Evolutionary conservation across 768 basidiomycete genomes (phyloP).

Genomic region (button mushroom (Agaricus bisporus)): DNA sequence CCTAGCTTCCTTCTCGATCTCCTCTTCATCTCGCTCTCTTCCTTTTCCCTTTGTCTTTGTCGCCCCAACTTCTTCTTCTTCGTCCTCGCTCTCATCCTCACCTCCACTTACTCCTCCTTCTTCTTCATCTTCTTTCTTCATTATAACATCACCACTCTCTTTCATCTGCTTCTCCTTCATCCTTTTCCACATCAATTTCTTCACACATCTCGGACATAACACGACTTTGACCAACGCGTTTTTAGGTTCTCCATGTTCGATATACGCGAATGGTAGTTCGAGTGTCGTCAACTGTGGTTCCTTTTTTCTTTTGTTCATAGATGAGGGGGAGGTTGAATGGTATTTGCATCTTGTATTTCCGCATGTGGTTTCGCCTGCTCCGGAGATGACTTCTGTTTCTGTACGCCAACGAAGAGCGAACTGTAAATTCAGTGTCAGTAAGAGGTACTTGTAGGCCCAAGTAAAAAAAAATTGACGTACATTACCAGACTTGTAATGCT

Average conservation of each 20-base stretch:
- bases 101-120: slow-evolving; percentile 3
- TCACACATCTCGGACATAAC: slow-evolving; percentile 69
- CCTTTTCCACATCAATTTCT: slow-evolving; percentile 80
- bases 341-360: slow-evolving; percentile 81
- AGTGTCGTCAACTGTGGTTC: slow-evolving; percentile 55
- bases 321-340: slow-evolving; percentile 34
- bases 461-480: too few species aligned
- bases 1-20: background rate
- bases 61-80: slow-evolving; percentile 16
- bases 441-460: background rate
- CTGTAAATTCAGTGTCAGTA: slow-evolving; percentile 26
- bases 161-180: slow-evolving; percentile 10
- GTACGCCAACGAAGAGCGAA: slow-evolving; percentile 94
- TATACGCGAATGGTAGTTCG: slow-evolving; percentile 87
- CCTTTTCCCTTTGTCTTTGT: slow-evolving; percentile 28
- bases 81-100: slow-evolving; percentile 11
- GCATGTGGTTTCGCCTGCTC: slow-evolving; percentile 83
- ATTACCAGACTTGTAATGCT: slow-evolving; percentile 91
- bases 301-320: slow-evolving; percentile 9
- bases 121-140: background rate
- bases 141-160: background rate
- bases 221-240: slow-evolving; percentile 89
- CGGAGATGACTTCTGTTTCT: slow-evolving; percentile 81
- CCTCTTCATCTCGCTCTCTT: background rate
- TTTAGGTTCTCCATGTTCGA: slow-evolving; percentile 70